Evolutionary conservation across 2,329 filamentous ascomycete species (phyloP), one percentile per base, ranked within the genome.

Genomic region (Aspergillus pseudoviridinutans): DNA sequence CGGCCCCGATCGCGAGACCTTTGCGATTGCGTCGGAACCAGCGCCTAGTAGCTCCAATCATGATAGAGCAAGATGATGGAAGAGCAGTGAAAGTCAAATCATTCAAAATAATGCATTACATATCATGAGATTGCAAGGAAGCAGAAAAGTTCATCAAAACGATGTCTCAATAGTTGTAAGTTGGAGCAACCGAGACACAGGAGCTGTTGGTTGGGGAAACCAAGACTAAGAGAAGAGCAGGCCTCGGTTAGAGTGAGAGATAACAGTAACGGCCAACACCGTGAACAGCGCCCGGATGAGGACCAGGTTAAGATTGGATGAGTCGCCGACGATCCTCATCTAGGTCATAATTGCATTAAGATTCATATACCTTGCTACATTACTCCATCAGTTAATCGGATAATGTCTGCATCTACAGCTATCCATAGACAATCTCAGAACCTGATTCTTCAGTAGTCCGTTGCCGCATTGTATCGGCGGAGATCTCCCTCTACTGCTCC

Each of bases 1-100:
- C 92, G 58, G 90, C 86, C 64, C 92, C 92, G 71, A 99, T 84
- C 72, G 92, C 90, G 72, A 99, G 84, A 69, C 89, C 90, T 70
- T 89, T 94, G 74, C 91, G 87, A 80, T 99, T 96, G 78, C 91
- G 91, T 78, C 87, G 87, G 73, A 97, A 82, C 92, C 94, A 99
- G 80, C 87, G 88, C 80, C 90, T 89, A 68, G 90, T 90, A 66
- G 91, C 87, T 70, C 80, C 78, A 75, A 88, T 83, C 86, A 88
- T 88, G 59, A 60, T 73, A 66, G 58, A 61, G 61, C 49, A 41
- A 53, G 53, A 44, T 25, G 42, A 46, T 42, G 14, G 42, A 35
- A 51, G 42, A 54, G 44, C 52, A 49, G 53, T 53, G 50, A 38
- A 14, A 44, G 50, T 54, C 22, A 10, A 27, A 32, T 42, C 54